Evolutionary conservation across 129 eudicot species (phyloP), one percentile per base, ranked within the genome.

Genomic region (Flaveria linearis): DNA sequence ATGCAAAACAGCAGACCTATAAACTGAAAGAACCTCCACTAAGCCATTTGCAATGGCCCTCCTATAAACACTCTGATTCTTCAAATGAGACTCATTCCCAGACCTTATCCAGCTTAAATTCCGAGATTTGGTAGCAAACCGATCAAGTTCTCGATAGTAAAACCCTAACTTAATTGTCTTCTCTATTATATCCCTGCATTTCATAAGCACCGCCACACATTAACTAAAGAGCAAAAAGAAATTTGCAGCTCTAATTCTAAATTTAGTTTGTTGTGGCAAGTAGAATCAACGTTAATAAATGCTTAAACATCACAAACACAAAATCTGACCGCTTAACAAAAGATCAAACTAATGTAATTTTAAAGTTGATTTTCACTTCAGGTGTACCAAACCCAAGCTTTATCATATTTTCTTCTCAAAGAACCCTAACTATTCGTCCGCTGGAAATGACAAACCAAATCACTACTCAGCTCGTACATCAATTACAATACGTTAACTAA

Each of bases 21-120:
- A 94, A 61, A 94, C 87, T 8, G 97, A 94, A 64, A 94, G 84
- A 78, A 89, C 85, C 88, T 94, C 99, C 68, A 91, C 91, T 57
- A 94, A 82, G 3, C 96, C 99, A 84, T 94, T 94, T 7, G 97
- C 97, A 56, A 94, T 86, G 7, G 99, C 99, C 83, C 97, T 86
- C 81, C 92, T 78, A 55, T 95, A 95, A 71, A 89, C 89, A 80
- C 99, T 95, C 78, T 90, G 90, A 75, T 76, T 89, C 80, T 79
- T 84, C 17, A 69, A 53, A 30, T 88, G 87, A 71, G 84, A 79
- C 79, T 80, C 86, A 20, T 80, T 81, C 39, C 80, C 81, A 7
- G 85, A 73, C 73, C 97, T 86, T 60, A 91, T 95, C 99, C 99
- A 95, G 81, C 99, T 95, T 79, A 95, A 89, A 77, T 95, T 91